phyloP scores from a whole-genome alignment of 805 yeast species.

The Lipomyces japonicus region DNA sequence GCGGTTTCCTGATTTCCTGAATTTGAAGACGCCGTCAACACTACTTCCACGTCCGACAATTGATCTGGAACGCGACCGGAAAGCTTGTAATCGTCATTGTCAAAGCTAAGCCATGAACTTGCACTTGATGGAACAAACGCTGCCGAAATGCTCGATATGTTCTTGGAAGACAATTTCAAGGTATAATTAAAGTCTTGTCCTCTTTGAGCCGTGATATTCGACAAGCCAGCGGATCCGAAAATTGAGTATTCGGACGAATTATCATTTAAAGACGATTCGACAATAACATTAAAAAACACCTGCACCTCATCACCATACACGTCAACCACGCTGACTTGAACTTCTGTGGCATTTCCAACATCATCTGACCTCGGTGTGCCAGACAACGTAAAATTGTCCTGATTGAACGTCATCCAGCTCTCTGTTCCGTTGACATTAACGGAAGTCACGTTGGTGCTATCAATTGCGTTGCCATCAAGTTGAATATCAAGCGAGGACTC shows the following conservation, averaged over 20 bases:
- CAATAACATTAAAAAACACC: constrained; percentile 23
- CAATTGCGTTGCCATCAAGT: constrained; percentile 57
- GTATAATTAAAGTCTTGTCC: constrained; percentile 64
- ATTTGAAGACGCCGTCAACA: constrained; percentile 55
- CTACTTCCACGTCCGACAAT: constrained; percentile 41
- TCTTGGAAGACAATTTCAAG: constrained; percentile 57
- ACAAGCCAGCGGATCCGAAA: constrained; percentile 45
- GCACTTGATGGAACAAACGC: constrained; percentile 14
- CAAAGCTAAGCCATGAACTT: constrained; percentile 62
- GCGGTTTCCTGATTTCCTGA: constrained; percentile 32
- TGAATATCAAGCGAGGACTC: constrained; percentile 48
- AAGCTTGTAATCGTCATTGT: constrained; percentile 57
- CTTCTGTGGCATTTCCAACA: constrained; percentile 25
- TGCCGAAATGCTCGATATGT: constrained; percentile 26
- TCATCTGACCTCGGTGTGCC: constrained; percentile 60
- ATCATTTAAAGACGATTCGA: constrained; percentile 4
- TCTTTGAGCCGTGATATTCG: constrained; percentile 41
- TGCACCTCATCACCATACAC: constrained; percentile 37
- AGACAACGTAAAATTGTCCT: constrained; percentile 56
- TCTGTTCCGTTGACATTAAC: constrained; percentile 55
- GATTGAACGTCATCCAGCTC: constrained; percentile 65
- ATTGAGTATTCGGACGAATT: constrained; percentile 41
- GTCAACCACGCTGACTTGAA: constrained; percentile 46
- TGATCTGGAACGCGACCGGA: constrained; percentile 59
- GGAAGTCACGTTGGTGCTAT: constrained; percentile 51